Base-by-base conservation (phyloP, 108 stramenopile genomes). In the Cyclotella sp. region DNA sequence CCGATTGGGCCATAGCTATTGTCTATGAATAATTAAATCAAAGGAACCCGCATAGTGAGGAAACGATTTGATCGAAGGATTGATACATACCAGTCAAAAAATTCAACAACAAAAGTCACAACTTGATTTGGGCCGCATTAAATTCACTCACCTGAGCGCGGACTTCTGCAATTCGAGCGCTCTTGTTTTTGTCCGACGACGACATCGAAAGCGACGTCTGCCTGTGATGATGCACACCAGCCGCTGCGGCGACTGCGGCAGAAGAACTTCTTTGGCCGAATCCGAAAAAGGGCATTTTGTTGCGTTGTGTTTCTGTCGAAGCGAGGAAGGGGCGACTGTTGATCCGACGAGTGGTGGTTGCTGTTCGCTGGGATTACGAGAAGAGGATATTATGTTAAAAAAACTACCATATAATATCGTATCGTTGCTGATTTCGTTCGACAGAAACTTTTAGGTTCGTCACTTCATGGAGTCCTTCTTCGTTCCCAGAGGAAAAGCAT, bases 201-300 rank as follows among this genome's bases (percentile, higher is more conserved):
- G 57, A 59, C 24, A 39, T 34, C 18, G 52, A 54, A 12, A 54
- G 24, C 10, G 29, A 39, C 9, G 30, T 26, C 53, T 70, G 39
- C 43, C 52, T 24, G 1, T 24, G 22, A 27, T 47, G 65, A 24
- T 49, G 44, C n/a, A 22, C 21, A 15, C 44, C 65, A 5, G 61
- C 61, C 15, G 61, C 30, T 9, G 65, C 46, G 65, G 65, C 62
- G 26, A n/a, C 15, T 4, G 40, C 65, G 29, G 65, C 65, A 47
- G 65, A 47, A 41, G 61, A 63, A 21, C 24, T 43, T 54, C 51
- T 27, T 6, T 30, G 26, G 2, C 40, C 15, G 26, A 70, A 70
- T 27, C 57, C 24, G 27, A 52, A 70, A 26, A 70, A 59, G 21
- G 70, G 70, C 70, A 70, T 70, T 26, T 39, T 66, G 40, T 63